These are phyloP conservation scores for Sphaerulina populicola DNA, from an alignment of 2,329 filamentous ascomycete species.

Conservation along the genomic window DNA sequence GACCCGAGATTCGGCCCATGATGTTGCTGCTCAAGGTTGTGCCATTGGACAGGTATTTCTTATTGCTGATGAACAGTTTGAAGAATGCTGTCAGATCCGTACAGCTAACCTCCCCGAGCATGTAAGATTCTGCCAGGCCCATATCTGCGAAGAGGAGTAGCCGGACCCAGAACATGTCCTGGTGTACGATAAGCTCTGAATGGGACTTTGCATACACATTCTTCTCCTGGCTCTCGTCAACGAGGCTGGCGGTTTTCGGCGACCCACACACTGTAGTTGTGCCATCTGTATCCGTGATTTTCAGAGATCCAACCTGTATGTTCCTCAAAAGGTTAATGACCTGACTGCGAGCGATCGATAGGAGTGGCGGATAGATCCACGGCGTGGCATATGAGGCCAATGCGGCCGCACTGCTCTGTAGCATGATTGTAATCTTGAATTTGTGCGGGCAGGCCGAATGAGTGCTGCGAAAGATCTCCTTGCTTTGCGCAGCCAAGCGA, in stretches of 20 bases:
- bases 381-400: constrained; percentile 38
- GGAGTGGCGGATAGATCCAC: constrained; percentile 43
- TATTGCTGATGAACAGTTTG: constrained; percentile 57
- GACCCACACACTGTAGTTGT: constrained; percentile 40
- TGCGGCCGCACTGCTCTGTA: constrained; percentile 4
- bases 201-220: constrained; percentile 36
- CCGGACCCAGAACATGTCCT: constrained; percentile 63
- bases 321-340: constrained; percentile 40
- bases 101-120: constrained; percentile 63
- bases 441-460: neutral
- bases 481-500: neutral
- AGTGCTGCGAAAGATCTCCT: neutral
- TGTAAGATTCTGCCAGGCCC: constrained; percentile 66
- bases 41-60: constrained; percentile 53
- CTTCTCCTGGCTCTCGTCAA: constrained; percentile 32
- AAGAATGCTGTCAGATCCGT: constrained; percentile 61
- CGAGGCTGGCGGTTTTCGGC: constrained; percentile 19
- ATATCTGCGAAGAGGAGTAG: constrained; percentile 63
- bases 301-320: constrained; percentile 42
- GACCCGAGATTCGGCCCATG: constrained; percentile 49
- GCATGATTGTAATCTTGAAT: neutral
- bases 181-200: constrained; percentile 53
- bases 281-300: constrained; percentile 38
- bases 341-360: constrained; percentile 40
- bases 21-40: constrained; percentile 55